Evolutionary conservation across 352 stramenopile species (phyloP), one percentile per base, ranked within the genome.

Genomic region (Plasmopara halstedii): DNA sequence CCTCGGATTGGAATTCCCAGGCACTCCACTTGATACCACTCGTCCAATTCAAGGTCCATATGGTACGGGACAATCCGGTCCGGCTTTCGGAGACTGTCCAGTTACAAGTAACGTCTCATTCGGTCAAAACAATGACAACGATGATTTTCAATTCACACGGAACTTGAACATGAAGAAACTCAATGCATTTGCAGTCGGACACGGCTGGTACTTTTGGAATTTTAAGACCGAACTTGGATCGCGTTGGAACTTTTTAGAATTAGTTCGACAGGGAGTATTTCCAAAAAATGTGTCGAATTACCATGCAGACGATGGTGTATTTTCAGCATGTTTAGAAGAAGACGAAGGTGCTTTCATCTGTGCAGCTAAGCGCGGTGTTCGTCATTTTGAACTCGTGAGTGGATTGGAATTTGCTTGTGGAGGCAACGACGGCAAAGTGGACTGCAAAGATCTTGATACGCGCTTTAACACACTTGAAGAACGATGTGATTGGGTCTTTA

Each of bases 121-220:
- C 42, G 70, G 82, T 42, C 85, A 91, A 46, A 85, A 74, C 3
- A 71, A 94, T 46, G 73, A 92, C 43, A 42, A 85, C 17, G 64
- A 95, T 52, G 78, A 93, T 41, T 56, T 85, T 11, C 58, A 67
- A 2, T 83, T 84, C 22, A 95, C 91, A 50, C 65, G 60, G 11
- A 78, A 88, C 48, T 56, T 97, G 7, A 84, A 82, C 27, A 41
- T 84, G n/a, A 96, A 96, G 60, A 96, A 97, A 61, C 87, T 97
- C 22, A 91, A 90, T 51, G 81, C 84, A 4, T 97, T 95, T 50
- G 79, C 75, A 0, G 64, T 95, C 21, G 87, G 85, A 20, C 88
- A 97, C 64, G 91, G 90, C n/a, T 95, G 88, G 64, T 97, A 95
- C 71, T 97, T 97, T 56, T 97, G 88, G 91, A 97, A 97, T 56